These are phyloP conservation scores for Penicillium sp. DNA, from an alignment of 2,329 filamentous ascomycete species.

Conservation along the genomic window DNA sequence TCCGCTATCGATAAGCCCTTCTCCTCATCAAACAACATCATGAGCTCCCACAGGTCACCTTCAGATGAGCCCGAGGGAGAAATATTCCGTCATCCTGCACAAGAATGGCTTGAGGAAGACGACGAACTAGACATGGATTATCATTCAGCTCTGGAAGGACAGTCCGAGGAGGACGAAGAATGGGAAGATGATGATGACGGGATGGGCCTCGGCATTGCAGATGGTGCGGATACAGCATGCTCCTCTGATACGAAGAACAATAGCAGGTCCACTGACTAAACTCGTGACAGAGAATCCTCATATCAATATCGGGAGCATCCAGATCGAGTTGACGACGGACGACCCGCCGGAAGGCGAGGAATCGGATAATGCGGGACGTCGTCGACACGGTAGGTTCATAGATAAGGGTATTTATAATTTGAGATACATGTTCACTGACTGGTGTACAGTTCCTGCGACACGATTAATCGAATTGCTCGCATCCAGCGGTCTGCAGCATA, in stretches of 20 bases:
- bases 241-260: not conserved
- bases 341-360: conserved; percentile 39
- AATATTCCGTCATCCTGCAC: conserved; percentile 37
- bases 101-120: conserved; percentile 42
- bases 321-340: conserved; percentile 36
- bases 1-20: conserved; percentile 23
- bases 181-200: conserved; percentile 45
- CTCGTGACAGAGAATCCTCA: conserved; percentile 32
- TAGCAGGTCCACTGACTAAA: not conserved
- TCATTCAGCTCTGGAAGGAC: conserved; percentile 10
- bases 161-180: conserved; percentile 10
- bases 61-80: conserved; percentile 23
- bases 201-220: conserved; percentile 45
- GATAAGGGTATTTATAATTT: not conserved
- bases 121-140: conserved; percentile 27
- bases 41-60: conserved; percentile 30
- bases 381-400: conserved; percentile 23
- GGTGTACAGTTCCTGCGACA: conserved; percentile 32
- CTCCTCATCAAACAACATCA: conserved; percentile 19
- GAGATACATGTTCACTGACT: conserved; percentile 5
- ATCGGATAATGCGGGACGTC: conserved; percentile 25
- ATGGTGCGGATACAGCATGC: conserved; percentile 5
- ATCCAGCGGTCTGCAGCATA: conserved; percentile 52
- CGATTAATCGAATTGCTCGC: conserved; percentile 58
- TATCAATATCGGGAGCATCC: conserved; percentile 37